Conservation (phyloP, 2,329 filamentous ascomycete genomes). For the Penicillium sp. region DNA sequence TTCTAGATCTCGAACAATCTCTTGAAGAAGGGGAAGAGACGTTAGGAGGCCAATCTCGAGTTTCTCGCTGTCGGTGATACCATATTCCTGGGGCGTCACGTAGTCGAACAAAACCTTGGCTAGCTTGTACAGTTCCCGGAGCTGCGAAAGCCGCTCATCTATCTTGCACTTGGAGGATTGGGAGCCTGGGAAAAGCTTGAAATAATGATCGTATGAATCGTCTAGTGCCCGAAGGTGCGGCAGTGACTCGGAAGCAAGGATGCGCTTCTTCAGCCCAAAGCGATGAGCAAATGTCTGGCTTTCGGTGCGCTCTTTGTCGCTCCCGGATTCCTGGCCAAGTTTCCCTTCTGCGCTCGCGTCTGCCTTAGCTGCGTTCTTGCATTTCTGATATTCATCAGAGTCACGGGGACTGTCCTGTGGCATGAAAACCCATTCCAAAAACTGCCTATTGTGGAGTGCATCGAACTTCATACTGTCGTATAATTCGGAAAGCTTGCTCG, state of each 20-base stretch:
- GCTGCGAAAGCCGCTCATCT: conserved; percentile 79
- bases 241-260: conserved; percentile 46
- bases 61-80: conserved; percentile 92
- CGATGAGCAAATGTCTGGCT: conserved; percentile 37
- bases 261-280: conserved; percentile 52
- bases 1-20: conserved; percentile 95
- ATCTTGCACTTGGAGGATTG: conserved; percentile 72
- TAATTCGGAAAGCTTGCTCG: conserved; percentile 95
- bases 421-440: conserved; percentile 96
- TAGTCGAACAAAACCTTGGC: conserved; percentile 97
- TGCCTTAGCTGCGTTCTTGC: conserved; percentile 18
- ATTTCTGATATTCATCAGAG: conserved; percentile 54
- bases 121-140: conserved; percentile 88
- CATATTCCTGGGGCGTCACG: conserved; percentile 97
- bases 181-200: conserved; percentile 81
- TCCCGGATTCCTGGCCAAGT: conserved; percentile 17
- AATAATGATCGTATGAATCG: conserved; percentile 67
- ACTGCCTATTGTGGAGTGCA: conserved; percentile 91
- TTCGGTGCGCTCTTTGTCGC: conserved; percentile 32
- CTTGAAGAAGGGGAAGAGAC: conserved; percentile 86
- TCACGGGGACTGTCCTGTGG: conserved; percentile 75
- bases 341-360: conserved; percentile 23
- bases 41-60: conserved; percentile 97
- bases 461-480: conserved; percentile 99
- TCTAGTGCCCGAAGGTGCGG: conserved; percentile 48